Percentiles rank a stretch among this genome's conserved stretches.
These are phyloP conservation scores for Euphorbia schlechtendalii DNA, from an alignment of 441 rosid species.

Conservation along the genomic window DNA sequence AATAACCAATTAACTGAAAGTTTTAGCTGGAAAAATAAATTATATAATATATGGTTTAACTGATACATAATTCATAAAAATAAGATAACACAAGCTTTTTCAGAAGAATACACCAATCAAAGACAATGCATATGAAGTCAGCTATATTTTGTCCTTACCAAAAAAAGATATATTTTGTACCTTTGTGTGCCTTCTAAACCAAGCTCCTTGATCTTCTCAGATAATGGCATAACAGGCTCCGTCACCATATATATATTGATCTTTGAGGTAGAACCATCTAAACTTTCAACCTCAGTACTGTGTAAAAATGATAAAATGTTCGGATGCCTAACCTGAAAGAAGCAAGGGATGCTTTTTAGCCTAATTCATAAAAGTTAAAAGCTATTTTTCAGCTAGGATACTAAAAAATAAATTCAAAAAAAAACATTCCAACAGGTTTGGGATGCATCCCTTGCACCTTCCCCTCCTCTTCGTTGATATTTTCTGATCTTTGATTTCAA, in stretches of 20 bases:
- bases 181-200: slow-evolving; percentile 88
- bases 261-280: slow-evolving; percentile 62
- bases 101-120: neutral
- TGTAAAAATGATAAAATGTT: slow-evolving; percentile 88
- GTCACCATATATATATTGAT: slow-evolving; percentile 88
- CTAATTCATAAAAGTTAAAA: too few species aligned
- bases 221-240: slow-evolving; percentile 90
- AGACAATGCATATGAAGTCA: neutral
- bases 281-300: slow-evolving; percentile 83
- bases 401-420: neutral
- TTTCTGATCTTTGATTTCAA: neutral
- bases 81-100: neutral
- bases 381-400: too few species aligned
- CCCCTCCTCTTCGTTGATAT: neutral
- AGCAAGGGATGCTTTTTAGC: slow-evolving; percentile 1
- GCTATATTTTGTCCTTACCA: too few species aligned
- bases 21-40: neutral
- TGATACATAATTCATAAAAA: neutral
- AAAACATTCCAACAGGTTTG: neutral
- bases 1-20: neutral
- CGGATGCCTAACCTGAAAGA: slow-evolving; percentile 90
- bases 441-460: neutral
- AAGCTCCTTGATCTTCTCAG: slow-evolving; percentile 91
- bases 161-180: slow-evolving; percentile 29
- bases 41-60: neutral